Conservation (phyloP, 192 early-diverging fungal species). For the Spizellomyces sp. region DNA sequence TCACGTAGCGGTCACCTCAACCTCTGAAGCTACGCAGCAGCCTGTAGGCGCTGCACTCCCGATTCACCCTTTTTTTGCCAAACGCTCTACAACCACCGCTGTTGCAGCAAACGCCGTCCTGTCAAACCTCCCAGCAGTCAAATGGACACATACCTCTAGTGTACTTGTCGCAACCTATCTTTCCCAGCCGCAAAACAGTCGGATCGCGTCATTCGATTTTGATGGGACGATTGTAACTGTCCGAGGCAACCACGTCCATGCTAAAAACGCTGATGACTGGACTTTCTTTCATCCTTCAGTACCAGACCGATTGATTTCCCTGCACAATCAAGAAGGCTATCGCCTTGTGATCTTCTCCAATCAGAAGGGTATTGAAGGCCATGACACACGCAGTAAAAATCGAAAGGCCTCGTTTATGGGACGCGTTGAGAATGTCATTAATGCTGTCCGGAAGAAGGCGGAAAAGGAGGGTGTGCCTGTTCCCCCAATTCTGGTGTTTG, state of each 20-base stretch:
- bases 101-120: too few species aligned
- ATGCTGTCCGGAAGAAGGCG: constrained; percentile 35
- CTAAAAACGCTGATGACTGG: constrained; percentile 83
- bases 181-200: constrained; percentile 12
- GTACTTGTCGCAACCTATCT: too few species aligned
- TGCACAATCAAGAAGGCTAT: constrained; percentile 66
- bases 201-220: constrained; percentile 74
- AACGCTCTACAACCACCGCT: background rate
- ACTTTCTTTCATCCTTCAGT: constrained; percentile 61
- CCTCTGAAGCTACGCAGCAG: too few species aligned
- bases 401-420: constrained; percentile 33
- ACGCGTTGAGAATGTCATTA: constrained; percentile 44
- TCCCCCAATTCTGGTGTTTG: constrained; percentile 72
- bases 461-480: constrained; percentile 31
- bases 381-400: constrained; percentile 19
- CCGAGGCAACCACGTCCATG: constrained; percentile 60
- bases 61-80: constrained; percentile 3
- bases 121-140: too few species aligned
- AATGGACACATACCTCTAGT: too few species aligned
- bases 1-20: too few species aligned
- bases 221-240: constrained; percentile 77
- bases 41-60: background rate
- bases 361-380: constrained; percentile 57
- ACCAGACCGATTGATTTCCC: constrained; percentile 56
- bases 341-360: constrained; percentile 76